Percentiles rank a stretch among this genome's conserved stretches.
These are phyloP conservation scores for Isabelozyma rhagii DNA, from an alignment of 805 yeast species.

Conservation along the genomic window DNA sequence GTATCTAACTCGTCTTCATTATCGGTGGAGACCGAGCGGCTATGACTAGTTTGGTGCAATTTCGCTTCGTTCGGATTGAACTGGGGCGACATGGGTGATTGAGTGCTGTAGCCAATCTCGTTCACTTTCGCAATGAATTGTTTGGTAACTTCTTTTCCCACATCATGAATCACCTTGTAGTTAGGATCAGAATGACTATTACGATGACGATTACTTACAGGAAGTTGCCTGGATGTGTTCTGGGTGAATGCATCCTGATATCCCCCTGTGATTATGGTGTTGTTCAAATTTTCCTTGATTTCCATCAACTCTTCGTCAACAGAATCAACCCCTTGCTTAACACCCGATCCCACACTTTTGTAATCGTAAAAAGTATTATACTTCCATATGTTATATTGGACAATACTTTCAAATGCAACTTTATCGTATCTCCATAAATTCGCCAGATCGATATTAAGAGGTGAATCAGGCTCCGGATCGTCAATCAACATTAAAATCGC, in stretches of 20 bases:
- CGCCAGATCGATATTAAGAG: slow-evolving; percentile 68
- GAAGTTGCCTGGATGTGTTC: background rate
- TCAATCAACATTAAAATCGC: slow-evolving; percentile 57
- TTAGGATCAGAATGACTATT: slow-evolving; percentile 3
- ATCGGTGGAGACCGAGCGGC: slow-evolving; percentile 6
- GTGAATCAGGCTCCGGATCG: slow-evolving; percentile 70
- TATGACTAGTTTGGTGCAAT: background rate
- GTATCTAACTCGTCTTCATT: slow-evolving; percentile 12
- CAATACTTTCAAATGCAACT: slow-evolving; percentile 36
- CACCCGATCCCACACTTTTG: background rate
- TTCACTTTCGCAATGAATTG: slow-evolving; percentile 30
- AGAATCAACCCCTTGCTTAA: background rate
- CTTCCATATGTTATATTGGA: slow-evolving; percentile 41
- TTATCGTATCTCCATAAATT: slow-evolving; percentile 48
- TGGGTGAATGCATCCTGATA: background rate
- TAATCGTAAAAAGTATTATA: slow-evolving; percentile 20
- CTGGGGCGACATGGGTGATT: background rate
- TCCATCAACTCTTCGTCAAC: background rate
- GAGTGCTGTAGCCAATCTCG: slow-evolving; percentile 20
- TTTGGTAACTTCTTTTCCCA: slow-evolving; percentile 31
- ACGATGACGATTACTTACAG: background rate
- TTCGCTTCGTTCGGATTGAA: background rate
- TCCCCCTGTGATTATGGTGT: background rate
- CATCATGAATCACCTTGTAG: slow-evolving; percentile 23
- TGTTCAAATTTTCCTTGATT: background rate